Percentiles rank a stretch among this genome's conserved stretches.
Evolutionary conservation across 1,139 yeast species (phyloP).

Genomic region (Saccharomyces hybrid): DNA sequence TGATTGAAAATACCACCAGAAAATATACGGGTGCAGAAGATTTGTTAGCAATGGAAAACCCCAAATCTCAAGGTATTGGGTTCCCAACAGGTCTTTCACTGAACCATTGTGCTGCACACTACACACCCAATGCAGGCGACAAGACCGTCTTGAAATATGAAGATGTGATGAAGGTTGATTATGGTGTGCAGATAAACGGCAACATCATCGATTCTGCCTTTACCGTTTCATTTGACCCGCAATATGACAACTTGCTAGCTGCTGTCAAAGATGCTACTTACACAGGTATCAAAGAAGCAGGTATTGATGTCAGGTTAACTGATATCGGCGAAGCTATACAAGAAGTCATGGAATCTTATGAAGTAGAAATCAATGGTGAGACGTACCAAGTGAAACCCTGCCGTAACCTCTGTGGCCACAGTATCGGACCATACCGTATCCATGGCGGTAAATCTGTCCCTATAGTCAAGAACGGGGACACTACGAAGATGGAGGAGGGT

Average conservation of each 20-base stretch:
- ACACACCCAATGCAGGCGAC: slow-evolving; percentile 95
- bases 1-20: slow-evolving; percentile 80
- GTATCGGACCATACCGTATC: slow-evolving; percentile 70
- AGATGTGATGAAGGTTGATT: slow-evolving; percentile 94
- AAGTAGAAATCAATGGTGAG: slow-evolving; percentile 83
- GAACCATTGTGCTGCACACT: slow-evolving; percentile 95
- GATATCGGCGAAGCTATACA: slow-evolving; percentile 95
- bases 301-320: slow-evolving; percentile 89
- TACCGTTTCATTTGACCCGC: slow-evolving; percentile 81
- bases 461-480: slow-evolving; percentile 85
- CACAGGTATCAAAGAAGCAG: slow-evolving; percentile 88
- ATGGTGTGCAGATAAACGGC: slow-evolving; percentile 97
- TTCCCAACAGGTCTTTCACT: slow-evolving; percentile 95
- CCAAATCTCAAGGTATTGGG: slow-evolving; percentile 71
- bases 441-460: slow-evolving; percentile 97
- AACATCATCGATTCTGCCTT: slow-evolving; percentile 91
- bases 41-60: slow-evolving; percentile 31
- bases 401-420: slow-evolving; percentile 90
- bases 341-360: slow-evolving; percentile 96
- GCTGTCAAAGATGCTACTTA: slow-evolving; percentile 93
- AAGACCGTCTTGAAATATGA: slow-evolving; percentile 69
- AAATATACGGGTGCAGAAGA: slow-evolving; percentile 59
- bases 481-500: slow-evolving; percentile 97
- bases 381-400: slow-evolving; percentile 80
- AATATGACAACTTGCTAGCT: slow-evolving; percentile 66